Evolutionary conservation across 345 rosid genomes (phyloP).

Genomic region (Citrus australasica): DNA sequence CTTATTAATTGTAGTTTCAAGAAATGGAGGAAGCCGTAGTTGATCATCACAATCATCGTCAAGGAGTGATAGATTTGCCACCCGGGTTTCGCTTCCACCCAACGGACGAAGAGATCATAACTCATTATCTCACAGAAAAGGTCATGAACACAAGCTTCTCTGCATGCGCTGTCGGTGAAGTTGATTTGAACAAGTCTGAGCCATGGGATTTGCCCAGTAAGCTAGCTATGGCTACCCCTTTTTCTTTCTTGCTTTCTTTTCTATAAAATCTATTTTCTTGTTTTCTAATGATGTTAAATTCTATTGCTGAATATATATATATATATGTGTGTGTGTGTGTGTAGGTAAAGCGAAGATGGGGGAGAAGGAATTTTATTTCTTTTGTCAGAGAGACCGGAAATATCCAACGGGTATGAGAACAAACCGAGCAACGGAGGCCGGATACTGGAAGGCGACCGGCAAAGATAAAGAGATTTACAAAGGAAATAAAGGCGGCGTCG

Average conservation of each 20-base stretch:
- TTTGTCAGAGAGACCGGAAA: slow-evolving; percentile 85
- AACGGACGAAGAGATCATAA: slow-evolving; percentile 83
- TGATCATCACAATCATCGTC: slow-evolving; percentile 60
- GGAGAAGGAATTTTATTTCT: slow-evolving; percentile 91
- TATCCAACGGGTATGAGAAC: slow-evolving; percentile 99
- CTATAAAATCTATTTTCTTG: neutral
- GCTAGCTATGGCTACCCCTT: neutral
- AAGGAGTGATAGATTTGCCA: slow-evolving; percentile 61
- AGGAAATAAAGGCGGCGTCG: slow-evolving; percentile 32
- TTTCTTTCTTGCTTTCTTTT: too few relatives aligned
- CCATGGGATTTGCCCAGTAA: slow-evolving; percentile 95
- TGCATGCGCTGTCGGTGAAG: slow-evolving; percentile 71
- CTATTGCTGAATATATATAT: neutral
- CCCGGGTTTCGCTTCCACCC: slow-evolving; percentile 96
- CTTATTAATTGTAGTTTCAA: neutral
- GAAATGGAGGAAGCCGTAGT: slow-evolving; percentile 57
- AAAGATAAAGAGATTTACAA: slow-evolving; percentile 81
- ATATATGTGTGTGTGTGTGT: neutral
- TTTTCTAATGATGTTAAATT: neutral
- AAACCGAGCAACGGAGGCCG: slow-evolving; percentile 84
- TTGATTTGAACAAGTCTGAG: slow-evolving; percentile 84
- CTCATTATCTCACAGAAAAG: slow-evolving; percentile 62
- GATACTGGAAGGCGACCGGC: slow-evolving; percentile 99
- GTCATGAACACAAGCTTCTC: slow-evolving; percentile 43
- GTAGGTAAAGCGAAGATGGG: slow-evolving; percentile 95